phyloP scores from a whole-genome alignment of 2,329 filamentous ascomycete genomes.

The Cytospora piceicola region DNA sequence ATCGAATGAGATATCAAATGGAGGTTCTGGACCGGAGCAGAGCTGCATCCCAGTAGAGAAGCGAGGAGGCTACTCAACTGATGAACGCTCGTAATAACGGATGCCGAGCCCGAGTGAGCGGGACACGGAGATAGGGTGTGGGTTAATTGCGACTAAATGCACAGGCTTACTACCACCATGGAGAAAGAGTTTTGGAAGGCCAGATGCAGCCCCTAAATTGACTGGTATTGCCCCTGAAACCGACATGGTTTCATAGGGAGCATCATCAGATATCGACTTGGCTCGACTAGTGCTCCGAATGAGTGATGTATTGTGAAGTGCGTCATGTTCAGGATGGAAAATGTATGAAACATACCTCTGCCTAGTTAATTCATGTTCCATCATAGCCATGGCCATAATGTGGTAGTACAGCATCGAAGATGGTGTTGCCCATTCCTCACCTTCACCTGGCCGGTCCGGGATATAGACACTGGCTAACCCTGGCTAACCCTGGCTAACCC shows the following conservation, averaged over 20 bases:
- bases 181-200: not conserved
- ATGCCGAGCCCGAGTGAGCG: not conserved
- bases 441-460: too few species aligned
- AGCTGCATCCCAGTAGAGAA: not conserved
- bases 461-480: not conserved
- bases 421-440: not conserved
- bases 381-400: not conserved
- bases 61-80: not conserved
- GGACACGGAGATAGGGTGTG: not conserved
- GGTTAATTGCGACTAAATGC: not conserved
- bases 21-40: not conserved
- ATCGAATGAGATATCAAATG: not conserved
- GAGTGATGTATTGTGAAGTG: not conserved
- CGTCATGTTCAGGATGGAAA: not conserved
- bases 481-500: not conserved
- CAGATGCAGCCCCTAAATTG: constrained; percentile 14
- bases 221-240: constrained; percentile 23
- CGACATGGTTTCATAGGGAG: constrained; percentile 17
- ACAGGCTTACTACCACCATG: not conserved
- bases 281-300: not conserved
- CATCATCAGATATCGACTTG: constrained; percentile 3
- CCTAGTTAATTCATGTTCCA: not conserved
- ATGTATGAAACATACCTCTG: too few species aligned
- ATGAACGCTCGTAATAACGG: not conserved
- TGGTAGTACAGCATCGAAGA: too few species aligned